Conservation (phyloP, 805 yeast species). For the Wickerhamiella spandovensis region DNA sequence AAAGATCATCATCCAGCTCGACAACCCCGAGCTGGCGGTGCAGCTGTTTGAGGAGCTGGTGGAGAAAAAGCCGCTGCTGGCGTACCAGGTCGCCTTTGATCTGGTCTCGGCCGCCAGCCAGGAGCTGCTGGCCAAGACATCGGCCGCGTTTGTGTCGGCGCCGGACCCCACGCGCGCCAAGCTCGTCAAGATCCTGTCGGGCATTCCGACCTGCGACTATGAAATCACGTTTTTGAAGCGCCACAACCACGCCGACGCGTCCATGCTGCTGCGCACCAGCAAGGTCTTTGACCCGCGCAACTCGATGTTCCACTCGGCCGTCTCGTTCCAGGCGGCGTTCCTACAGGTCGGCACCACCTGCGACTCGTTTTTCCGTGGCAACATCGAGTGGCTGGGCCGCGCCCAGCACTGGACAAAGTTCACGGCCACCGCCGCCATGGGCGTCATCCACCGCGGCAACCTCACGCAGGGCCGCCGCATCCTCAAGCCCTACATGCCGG, state of each 20-base stretch:
- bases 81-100: conserved; percentile 92
- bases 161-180: conserved; percentile 25
- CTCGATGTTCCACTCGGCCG: conserved; percentile 91
- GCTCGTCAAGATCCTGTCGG: conserved; percentile 62
- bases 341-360: conserved; percentile 94
- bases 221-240: conserved; percentile 77
- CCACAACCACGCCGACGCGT: conserved; percentile 76
- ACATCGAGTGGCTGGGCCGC: conserved; percentile 90
- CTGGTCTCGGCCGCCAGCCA: conserved; percentile 85
- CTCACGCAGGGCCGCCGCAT: conserved; percentile 78
- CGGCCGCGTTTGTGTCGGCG: conserved; percentile 22
- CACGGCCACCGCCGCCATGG: conserved; percentile 94
- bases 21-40: conserved; percentile 59
- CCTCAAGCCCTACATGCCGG: conserved; percentile 84
- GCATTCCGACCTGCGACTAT: conserved; percentile 87
- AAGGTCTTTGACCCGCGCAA: conserved; percentile 75
- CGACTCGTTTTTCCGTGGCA: conserved; percentile 79
- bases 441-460: conserved; percentile 93
- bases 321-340: conserved; percentile 87
- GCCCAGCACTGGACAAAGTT: conserved; percentile 99
- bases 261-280: conserved; percentile 71
- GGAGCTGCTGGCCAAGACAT: conserved; percentile 52
- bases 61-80: conserved; percentile 41
- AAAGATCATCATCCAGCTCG: conserved; percentile 78
- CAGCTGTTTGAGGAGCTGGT: conserved; percentile 49